These are phyloP conservation scores for Pichia sp. DNA, from an alignment of 1,139 yeast genomes.

Conservation along the genomic window DNA sequence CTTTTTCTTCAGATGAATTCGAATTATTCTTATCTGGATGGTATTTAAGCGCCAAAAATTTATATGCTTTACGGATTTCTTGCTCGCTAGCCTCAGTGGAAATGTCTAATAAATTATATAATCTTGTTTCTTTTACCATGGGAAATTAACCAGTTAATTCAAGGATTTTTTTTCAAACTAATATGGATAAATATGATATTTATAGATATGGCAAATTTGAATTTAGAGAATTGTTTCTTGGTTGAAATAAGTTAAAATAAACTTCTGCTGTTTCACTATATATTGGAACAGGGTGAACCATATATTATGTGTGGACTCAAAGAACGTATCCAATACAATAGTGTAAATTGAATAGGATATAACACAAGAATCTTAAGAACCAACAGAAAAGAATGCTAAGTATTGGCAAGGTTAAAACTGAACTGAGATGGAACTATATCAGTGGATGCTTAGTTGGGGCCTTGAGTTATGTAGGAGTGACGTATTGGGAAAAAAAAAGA, in stretches of 20 bases:
- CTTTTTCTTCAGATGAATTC: constrained; percentile 51
- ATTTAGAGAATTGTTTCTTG: no score
- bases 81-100: constrained; percentile 37
- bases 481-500: no score
- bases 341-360: not conserved
- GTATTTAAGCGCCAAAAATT: constrained; percentile 44
- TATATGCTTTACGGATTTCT: constrained; percentile 47
- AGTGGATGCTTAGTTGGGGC: no score
- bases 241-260: no score
- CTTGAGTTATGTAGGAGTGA: no score
- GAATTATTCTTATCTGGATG: constrained; percentile 51
- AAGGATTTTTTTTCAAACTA: not conserved
- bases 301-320: not conserved
- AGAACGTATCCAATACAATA: not conserved
- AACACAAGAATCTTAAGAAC: not conserved
- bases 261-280: not conserved
- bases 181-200: not conserved
- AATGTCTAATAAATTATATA: constrained; percentile 45
- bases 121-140: constrained; percentile 30
- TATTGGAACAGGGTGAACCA: not conserved
- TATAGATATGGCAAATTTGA: not conserved
- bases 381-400: not conserved
- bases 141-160: not conserved
- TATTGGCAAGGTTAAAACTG: no score
- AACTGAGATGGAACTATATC: no score